Evolutionary conservation across 495 filamentous ascomycete species (phyloP).

Genomic region (Penicillium canescens): DNA sequence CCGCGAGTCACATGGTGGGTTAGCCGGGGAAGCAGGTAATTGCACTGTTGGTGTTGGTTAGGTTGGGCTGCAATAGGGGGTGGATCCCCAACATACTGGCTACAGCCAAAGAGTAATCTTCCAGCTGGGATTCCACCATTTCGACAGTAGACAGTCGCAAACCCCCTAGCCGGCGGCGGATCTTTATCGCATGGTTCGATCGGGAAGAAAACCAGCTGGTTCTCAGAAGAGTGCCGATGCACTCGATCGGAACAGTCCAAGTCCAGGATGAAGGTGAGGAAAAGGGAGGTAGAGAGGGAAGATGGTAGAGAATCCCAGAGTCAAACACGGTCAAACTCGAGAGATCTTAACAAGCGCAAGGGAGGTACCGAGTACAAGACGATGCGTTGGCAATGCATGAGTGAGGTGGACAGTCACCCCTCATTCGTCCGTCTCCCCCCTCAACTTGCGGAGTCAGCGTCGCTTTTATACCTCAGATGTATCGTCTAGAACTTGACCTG

Average conservation of each 20-base stretch:
- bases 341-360: neutral
- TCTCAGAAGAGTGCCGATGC: conserved; percentile 11
- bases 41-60: conserved; percentile 28
- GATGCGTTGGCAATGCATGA: conserved; percentile 32
- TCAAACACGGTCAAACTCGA: neutral
- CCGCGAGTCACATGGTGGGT: conserved; percentile 31
- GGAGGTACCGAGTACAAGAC: conserved; percentile 10
- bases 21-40: conserved; percentile 25
- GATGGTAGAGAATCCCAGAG: neutral
- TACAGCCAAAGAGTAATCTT: conserved; percentile 32
- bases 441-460: conserved; percentile 2
- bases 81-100: conserved; percentile 35
- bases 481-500: neutral
- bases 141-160: conserved; percentile 30
- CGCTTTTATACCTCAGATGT: neutral
- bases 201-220: conserved; percentile 17
- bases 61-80: conserved; percentile 24
- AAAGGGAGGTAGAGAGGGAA: neutral
- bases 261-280: conserved; percentile 22
- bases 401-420: conserved; percentile 24
- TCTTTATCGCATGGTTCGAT: conserved; percentile 36
- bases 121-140: conserved; percentile 43
- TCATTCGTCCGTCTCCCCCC: conserved; percentile 37
- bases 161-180: conserved; percentile 22
- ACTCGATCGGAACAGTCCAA: conserved; percentile 16